Base-by-base conservation (phyloP, 2,329 filamentous ascomycete genomes). In the Samsoniella hepiali region DNA sequence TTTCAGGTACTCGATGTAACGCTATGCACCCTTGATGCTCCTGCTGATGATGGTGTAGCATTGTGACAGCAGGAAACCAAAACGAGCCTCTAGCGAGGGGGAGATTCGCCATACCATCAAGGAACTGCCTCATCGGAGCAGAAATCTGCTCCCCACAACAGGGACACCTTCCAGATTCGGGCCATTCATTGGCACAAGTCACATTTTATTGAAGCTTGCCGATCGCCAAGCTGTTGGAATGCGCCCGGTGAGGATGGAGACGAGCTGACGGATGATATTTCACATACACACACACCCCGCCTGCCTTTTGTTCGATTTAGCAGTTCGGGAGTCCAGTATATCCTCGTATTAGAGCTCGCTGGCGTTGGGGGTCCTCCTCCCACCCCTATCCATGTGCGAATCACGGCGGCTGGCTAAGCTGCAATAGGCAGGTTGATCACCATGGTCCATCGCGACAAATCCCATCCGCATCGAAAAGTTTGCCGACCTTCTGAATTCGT, bases 401-500 rank as follows among this genome's bases (percentile, higher is more conserved):
- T 17, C 36, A 27, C 36, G 22, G 15, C 27, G 13, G 54, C 22
- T 45, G 54, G 54, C 54, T 57, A 57, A n/a, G 17, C 54, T 57
- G 22, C 38, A 45, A 57, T 57, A 57, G 54, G 54, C 34, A 57
- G 54, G 38, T 57, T 57, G 34, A 11, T 17, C 34, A 42, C n/a
- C 22, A 22, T 22, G 22, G 15, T 32, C n/a, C 27, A 42, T 55
- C n/a, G 34, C 38, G 5, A 10, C 6, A 13, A 8, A 8, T 13
- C 6, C 38, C 13, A 11, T 32, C 4, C 27, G 4, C 38, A 15
- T 27, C 7, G 53, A 40, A 22, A 22, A 22, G 22, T 17, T 10
- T 42, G 36, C 32, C n/a, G 34, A 55, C 53, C 53, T 40, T 9
- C 34, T 42, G 9, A 11, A 40, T 29, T 55, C 11, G 22, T 29